Base-by-base conservation (phyloP, 2,329 filamentous ascomycete genomes). In the Magnaporthiopsis incrustans region DNA sequence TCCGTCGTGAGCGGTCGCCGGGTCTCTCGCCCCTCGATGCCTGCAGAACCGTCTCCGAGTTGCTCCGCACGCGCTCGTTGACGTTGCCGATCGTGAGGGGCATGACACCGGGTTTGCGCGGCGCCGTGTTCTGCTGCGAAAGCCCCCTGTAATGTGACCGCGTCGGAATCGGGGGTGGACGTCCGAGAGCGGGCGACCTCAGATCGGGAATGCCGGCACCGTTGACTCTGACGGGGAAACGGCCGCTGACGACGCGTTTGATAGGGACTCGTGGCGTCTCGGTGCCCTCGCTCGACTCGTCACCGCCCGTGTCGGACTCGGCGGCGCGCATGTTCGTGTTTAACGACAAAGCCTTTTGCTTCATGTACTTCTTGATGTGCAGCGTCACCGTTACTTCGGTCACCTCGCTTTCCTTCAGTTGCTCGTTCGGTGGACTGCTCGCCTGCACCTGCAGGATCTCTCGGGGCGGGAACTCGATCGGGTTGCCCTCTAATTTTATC, bases 401-500 rank as follows among this genome's bases (percentile, higher is more conserved):
- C 35, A 87, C 82, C 69, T 91, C 88, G 64, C 80, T 85, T 69
- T 90, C 88, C 66, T 86, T 85, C 58, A 80, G 69, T 18, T 78
- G 75, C 53, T 86, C 83, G 68, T 85, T 84, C 1, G 84, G 80
- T 25, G 83, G 82, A 61, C 79, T 85, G 57, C 77, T 77, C 25
- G 81, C 79, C 70, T 83, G 82, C 14, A 85, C 77, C 69, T 88
- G 85, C 32, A 92, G 74, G 18, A 89, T 81, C 68, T 89, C 87
- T 69, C 83, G 85, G 22, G 91, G 89, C 4, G 92, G 92, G 70
- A 94, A 94, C 65, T 83, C 85, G 65, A 97, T 84, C 11, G 91
- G 91, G 70, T 97, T 97, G 59, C 92, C 92, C 65, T 94, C 90
- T 50, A 97, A 85, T 75, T 96, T 97, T 64, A 98, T 81, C 68